Evolutionary conservation across 2,329 filamentous ascomycete genomes (phyloP).

Genomic region (Colletotrichum tabaci): DNA sequence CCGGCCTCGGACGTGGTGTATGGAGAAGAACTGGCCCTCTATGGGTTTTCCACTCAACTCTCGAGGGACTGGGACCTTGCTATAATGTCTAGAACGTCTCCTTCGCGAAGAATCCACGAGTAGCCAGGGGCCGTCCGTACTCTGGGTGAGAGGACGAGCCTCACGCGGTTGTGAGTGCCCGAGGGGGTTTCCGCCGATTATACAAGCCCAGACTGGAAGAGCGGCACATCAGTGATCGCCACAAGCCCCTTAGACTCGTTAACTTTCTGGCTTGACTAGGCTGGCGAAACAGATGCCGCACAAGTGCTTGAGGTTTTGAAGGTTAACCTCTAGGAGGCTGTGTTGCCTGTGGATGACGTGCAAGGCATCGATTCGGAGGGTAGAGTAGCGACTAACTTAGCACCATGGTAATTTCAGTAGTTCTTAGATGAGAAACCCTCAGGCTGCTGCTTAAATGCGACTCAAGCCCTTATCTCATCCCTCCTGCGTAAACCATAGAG

Average conservation of each 20-base stretch:
- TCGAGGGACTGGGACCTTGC: neutral
- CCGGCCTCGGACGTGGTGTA: conserved; percentile 8
- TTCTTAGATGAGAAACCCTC: too few species aligned
- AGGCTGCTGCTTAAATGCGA: too few species aligned
- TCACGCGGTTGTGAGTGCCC: neutral
- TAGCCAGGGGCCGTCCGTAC: neutral
- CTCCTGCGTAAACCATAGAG: too few species aligned
- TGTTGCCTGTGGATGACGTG: too few species aligned
- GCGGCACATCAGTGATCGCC: neutral
- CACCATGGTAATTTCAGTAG: too few species aligned
- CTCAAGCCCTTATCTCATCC: too few species aligned
- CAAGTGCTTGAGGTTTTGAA: neutral
- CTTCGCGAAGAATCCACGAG: neutral
- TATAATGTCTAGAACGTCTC: too few species aligned
- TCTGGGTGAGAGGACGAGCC: neutral
- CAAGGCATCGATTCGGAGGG: too few species aligned
- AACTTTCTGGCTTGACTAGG: neutral
- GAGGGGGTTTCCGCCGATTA: conserved; percentile 19
- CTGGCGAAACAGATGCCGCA: neutral
- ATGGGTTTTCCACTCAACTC: neutral
- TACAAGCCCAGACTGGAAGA: neutral
- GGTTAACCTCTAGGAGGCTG: too few species aligned
- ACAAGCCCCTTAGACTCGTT: conserved; percentile 1
- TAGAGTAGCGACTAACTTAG: too few species aligned
- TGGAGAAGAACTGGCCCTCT: neutral